Evolutionary conservation across 106 monocot species (phyloP), one percentile per base, ranked within the genome.

Genomic region (Dendrobium catenatum): DNA sequence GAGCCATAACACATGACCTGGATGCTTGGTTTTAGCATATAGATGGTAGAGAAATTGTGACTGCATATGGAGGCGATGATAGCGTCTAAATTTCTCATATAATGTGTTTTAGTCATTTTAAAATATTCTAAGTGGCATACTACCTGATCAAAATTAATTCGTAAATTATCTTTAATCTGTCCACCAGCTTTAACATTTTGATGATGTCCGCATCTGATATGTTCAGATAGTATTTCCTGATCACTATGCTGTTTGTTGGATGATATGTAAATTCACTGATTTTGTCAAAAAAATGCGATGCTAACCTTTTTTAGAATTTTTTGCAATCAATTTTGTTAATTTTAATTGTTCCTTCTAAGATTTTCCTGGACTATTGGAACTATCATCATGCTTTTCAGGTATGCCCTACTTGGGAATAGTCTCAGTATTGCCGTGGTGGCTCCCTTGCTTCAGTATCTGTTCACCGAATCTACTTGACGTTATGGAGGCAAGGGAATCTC

Each of bases 381-480:
- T 43, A 9, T 76, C 11, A 49, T 20, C 42, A 48, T 76, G 49
- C 76, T 82, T 6, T 82, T 79, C 82, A 96, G 97, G 89, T 97
- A 92, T 83, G 97, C 97, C 16, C 80, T 97, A 79, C 78, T 97
- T 19, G 97, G 97, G 15, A 97, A 97, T 79, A 97, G 97, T 73
- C 64, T 97, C 56, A 94, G 94, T 82, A 75, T 97, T 24, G 90
- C 96, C 61, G 94, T 94, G 1, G 96, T 94, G 68, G 87, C 89
- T 82, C 86, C 96, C 18, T 85, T 96, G 79, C 86, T 96, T 41
- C 73, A 73, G 9, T 90, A 96, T 83, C 81, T 96, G 31, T 96
- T 96, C 73, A 33, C 79, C 13, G 78, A 93, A 77, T 76, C 87
- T 51, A 27, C 76, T 48, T 75, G 20, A 75, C 46, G 22, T 37